A percentile compares a stretch with the other conserved stretches of the same genome.
These are phyloP conservation scores for Paracorniculantispora psalliotae DNA, from an alignment of 2,329 filamentous ascomycete species.

Conservation along the genomic window DNA sequence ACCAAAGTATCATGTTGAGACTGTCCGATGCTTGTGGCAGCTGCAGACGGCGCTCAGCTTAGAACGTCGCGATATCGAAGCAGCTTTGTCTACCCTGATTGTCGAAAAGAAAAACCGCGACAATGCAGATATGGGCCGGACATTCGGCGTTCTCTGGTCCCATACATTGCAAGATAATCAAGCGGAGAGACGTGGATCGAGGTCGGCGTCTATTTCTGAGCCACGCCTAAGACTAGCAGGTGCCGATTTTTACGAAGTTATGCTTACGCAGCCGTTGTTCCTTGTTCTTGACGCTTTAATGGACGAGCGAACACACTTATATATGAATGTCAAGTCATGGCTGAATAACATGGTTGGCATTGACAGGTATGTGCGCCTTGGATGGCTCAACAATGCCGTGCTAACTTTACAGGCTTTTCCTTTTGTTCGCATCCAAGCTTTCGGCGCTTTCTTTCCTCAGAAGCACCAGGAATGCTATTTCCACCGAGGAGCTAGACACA, in stretches of 20 bases:
- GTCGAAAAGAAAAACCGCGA: conserved; percentile 43
- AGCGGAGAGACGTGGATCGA: conserved; percentile 47
- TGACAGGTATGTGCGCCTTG: conserved; percentile 48
- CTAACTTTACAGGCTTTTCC: conserved; percentile 47
- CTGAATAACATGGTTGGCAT: conserved; percentile 62
- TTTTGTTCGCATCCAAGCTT: conserved; percentile 56
- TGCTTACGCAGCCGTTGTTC: conserved; percentile 77
- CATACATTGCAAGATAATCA: conserved; percentile 63
- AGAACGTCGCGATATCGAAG: conserved; percentile 71
- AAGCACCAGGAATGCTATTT: conserved; percentile 16
- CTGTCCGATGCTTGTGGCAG: conserved; percentile 80
- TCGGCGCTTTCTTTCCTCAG: conserved; percentile 49
- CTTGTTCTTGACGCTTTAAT: conserved; percentile 73
- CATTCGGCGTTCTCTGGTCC: conserved; percentile 76
- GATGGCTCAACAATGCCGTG: background rate
- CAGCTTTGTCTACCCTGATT: conserved; percentile 67
- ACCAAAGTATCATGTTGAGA: conserved; percentile 92
- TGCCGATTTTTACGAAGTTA: conserved; percentile 60
- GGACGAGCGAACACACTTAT: conserved; percentile 67
- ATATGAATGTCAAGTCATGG: conserved; percentile 76
- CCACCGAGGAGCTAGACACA: conserved; percentile 17
- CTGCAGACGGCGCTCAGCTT: conserved; percentile 68
- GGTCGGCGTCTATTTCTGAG: conserved; percentile 18
- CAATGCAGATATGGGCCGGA: conserved; percentile 58
- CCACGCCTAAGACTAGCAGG: conserved; percentile 42